Percentiles rank a stretch among this genome's conserved stretches.
phyloP scores from a whole-genome alignment of 495 filamentous ascomycete species.

The Amorphotheca resinae region DNA sequence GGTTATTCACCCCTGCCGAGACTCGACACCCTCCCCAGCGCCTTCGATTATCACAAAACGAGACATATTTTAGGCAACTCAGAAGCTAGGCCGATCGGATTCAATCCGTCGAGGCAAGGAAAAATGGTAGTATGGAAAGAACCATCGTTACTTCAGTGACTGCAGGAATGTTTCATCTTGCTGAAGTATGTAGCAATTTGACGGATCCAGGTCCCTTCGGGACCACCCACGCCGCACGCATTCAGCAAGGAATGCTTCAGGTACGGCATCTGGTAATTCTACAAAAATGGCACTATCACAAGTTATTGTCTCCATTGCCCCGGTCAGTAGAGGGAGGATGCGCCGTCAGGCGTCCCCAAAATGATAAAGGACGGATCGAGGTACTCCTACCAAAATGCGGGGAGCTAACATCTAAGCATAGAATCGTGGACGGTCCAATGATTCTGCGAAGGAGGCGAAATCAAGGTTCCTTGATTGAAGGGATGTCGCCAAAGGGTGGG shows the following conservation, averaged over 20 bases:
- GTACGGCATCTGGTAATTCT: background rate
- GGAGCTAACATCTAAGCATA: background rate
- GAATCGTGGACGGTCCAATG: background rate
- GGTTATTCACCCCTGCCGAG: background rate
- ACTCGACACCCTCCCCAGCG: background rate
- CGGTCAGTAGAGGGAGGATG: background rate
- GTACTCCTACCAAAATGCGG: background rate
- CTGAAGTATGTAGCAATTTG: slow-evolving; percentile 10
- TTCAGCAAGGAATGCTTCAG: slow-evolving; percentile 1
- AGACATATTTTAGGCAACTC: slow-evolving; percentile 3
- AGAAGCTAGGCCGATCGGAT: slow-evolving; percentile 6
- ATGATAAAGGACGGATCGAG: background rate
- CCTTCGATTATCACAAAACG: background rate
- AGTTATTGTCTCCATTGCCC: background rate
- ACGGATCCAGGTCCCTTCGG: background rate
- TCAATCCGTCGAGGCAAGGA: slow-evolving; percentile 14
- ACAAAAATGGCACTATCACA: background rate
- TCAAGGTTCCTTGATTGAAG: background rate
- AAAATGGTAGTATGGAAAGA: background rate
- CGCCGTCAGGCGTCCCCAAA: background rate
- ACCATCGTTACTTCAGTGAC: slow-evolving; percentile 5
- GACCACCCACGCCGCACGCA: too few species aligned
- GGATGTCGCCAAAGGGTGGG: background rate
- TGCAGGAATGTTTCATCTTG: slow-evolving; percentile 17
- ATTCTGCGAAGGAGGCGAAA: background rate